phyloP scores from a whole-genome alignment of 164 flowering plant species.

The Stephania japonica region DNA sequence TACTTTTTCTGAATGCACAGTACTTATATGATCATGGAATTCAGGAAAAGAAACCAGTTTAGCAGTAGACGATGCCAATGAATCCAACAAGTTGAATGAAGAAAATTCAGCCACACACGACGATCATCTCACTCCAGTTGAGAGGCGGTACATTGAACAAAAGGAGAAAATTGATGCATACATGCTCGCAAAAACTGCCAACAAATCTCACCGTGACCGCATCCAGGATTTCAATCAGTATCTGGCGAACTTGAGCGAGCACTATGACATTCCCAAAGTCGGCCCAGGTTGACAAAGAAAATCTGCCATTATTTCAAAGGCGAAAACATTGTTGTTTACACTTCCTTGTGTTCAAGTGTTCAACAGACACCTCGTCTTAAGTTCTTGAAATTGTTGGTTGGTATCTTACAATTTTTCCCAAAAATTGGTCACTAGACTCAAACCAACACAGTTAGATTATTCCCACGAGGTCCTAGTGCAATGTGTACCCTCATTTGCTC shows the following conservation, averaged over 20 bases:
- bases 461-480: no score
- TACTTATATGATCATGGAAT: slow-evolving; percentile 31
- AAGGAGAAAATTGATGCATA: slow-evolving; percentile 49
- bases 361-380: no score
- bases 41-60: slow-evolving; percentile 33
- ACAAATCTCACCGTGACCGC: slow-evolving; percentile 90
- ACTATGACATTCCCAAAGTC: slow-evolving; percentile 97
- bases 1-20: no score
- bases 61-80: slow-evolving; percentile 30
- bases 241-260: slow-evolving; percentile 94
- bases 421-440: no score
- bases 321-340: no score
- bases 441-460: no score
- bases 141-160: slow-evolving; percentile 36
- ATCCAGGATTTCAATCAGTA: slow-evolving; percentile 89
- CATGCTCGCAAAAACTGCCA: slow-evolving; percentile 62
- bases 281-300: slow-evolving; percentile 66
- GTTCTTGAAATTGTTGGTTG: no score
- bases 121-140: slow-evolving; percentile 79
- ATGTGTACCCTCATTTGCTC: no score
- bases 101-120: slow-evolving; percentile 33
- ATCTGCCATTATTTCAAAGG: not conserved
- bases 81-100: slow-evolving; percentile 25
- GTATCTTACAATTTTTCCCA: no score
- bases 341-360: no score